These are phyloP conservation scores for Didymella lethalis DNA, from an alignment of 2,329 filamentous ascomycete genomes.

Conservation along the genomic window DNA sequence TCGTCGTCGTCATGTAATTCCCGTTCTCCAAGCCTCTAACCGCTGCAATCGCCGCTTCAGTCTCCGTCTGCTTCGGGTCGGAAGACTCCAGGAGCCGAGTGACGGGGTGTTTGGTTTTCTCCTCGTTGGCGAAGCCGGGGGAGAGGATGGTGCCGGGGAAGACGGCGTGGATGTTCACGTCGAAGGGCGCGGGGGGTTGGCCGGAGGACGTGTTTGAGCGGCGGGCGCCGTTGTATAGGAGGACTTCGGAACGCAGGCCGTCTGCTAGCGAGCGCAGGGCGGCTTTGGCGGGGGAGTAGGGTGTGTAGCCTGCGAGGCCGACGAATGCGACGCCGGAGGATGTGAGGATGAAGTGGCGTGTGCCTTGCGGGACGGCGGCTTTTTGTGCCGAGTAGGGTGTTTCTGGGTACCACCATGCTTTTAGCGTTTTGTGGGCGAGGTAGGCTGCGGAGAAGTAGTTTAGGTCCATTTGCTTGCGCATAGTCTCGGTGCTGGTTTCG, in stretches of 20 bases:
- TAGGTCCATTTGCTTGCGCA: slow-evolving; percentile 85
- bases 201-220: slow-evolving; percentile 36
- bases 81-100: slow-evolving; percentile 80
- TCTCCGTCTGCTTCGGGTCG: slow-evolving; percentile 81
- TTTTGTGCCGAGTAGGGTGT: slow-evolving; percentile 44
- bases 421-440: slow-evolving; percentile 81
- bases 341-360: slow-evolving; percentile 86
- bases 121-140: slow-evolving; percentile 78
- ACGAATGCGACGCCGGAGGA: slow-evolving; percentile 78
- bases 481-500: slow-evolving; percentile 71
- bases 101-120: slow-evolving; percentile 78
- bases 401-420: slow-evolving; percentile 70
- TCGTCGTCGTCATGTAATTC: slow-evolving; percentile 79
- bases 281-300: slow-evolving; percentile 85
- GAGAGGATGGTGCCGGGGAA: slow-evolving; percentile 84
- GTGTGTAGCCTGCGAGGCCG: slow-evolving; percentile 79
- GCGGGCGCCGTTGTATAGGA: slow-evolving; percentile 78
- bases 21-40: slow-evolving; percentile 81
- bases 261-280: slow-evolving; percentile 86
- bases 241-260: slow-evolving; percentile 80
- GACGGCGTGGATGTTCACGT: slow-evolving; percentile 81
- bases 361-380: slow-evolving; percentile 36
- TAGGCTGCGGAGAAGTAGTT: slow-evolving; percentile 90
- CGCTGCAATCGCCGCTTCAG: slow-evolving; percentile 74
- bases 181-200: slow-evolving; percentile 61